Percentiles rank a stretch among this genome's conserved stretches.
phyloP scores from a whole-genome alignment of 2,329 filamentous ascomycete species.

The Coniochaeta pulveracea region DNA sequence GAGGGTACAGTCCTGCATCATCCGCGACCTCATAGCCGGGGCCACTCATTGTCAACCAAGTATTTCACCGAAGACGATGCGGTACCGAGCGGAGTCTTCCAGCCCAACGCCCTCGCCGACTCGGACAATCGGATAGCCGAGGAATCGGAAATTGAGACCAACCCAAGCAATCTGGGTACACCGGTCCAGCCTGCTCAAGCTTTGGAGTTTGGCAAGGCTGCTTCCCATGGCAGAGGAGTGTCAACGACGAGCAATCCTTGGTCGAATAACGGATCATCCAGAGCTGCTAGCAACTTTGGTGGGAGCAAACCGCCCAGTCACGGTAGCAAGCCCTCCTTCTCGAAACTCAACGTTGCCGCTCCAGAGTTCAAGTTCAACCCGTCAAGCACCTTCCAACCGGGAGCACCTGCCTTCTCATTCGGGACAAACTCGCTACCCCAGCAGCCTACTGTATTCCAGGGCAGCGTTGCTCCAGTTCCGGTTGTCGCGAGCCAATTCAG shows the following conservation, averaged over 20 bases:
- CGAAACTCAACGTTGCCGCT: conserved; percentile 79
- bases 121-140: conserved; percentile 32
- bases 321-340: conserved; percentile 57
- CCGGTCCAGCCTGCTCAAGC: conserved; percentile 43
- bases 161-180: conserved; percentile 60
- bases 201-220: conserved; percentile 32
- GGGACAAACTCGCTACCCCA: conserved; percentile 25
- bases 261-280: conserved; percentile 35
- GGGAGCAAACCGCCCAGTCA: conserved; percentile 40
- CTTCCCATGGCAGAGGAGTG: conserved; percentile 44
- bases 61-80: conserved; percentile 49
- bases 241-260: conserved; percentile 53
- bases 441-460: conserved; percentile 37
- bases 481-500: conserved; percentile 28
- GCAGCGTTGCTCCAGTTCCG: conserved; percentile 19
- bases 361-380: conserved; percentile 77
- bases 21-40: conserved; percentile 61
- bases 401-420: conserved; percentile 35
- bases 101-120: conserved; percentile 27
- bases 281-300: conserved; percentile 21
- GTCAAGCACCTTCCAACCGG: conserved; percentile 35
- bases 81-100: conserved; percentile 24
- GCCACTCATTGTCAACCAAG: conserved; percentile 59
- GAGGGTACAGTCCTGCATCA: conserved; percentile 53
- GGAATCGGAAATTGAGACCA: conserved; percentile 58